These are phyloP conservation scores for Candida sp. DNA, from an alignment of 1,139 yeast species.

Conservation along the genomic window DNA sequence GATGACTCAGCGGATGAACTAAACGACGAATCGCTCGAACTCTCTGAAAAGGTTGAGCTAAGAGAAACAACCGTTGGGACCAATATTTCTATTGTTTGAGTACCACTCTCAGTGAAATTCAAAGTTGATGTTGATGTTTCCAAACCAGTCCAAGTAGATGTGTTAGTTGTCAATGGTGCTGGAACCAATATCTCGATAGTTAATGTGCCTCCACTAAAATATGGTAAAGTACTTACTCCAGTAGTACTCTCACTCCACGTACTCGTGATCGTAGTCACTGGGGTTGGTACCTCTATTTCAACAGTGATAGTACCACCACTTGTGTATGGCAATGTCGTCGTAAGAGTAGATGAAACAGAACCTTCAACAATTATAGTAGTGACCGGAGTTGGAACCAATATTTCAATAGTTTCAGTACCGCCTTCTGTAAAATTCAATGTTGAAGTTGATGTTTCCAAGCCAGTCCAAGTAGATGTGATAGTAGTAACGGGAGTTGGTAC, in stretches of 20 bases:
- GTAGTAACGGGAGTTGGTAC: constrained; percentile 13
- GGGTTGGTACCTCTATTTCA: constrained; percentile 3
- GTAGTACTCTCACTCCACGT: constrained; percentile 9
- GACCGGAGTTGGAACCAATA: constrained; percentile 5
- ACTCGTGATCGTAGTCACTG: constrained; percentile 9
- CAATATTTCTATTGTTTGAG: constrained; percentile 12
- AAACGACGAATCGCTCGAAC: background rate
- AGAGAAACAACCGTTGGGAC: constrained; percentile 7
- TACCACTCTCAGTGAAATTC: constrained; percentile 7
- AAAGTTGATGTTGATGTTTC: constrained; percentile 6
- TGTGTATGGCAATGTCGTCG: constrained; percentile 5
- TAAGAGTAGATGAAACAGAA: constrained; percentile 3
- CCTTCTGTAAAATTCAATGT: no score
- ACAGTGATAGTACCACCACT: constrained; percentile 11
- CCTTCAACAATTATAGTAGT: constrained; percentile 6
- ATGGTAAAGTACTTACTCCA: background rate
- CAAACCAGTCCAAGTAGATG: constrained; percentile 8
- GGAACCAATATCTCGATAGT: constrained; percentile 2
- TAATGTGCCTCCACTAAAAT: background rate
- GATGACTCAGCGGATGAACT: background rate
- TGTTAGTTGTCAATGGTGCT: constrained; percentile 2
- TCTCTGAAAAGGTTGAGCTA: background rate
- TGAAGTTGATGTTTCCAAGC: no score
- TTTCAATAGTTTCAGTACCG: constrained; percentile 12
- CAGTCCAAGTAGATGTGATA: no score